These are phyloP conservation scores for Botrytis medusae DNA, from an alignment of 2,329 filamentous ascomycete species.

Conservation along the genomic window DNA sequence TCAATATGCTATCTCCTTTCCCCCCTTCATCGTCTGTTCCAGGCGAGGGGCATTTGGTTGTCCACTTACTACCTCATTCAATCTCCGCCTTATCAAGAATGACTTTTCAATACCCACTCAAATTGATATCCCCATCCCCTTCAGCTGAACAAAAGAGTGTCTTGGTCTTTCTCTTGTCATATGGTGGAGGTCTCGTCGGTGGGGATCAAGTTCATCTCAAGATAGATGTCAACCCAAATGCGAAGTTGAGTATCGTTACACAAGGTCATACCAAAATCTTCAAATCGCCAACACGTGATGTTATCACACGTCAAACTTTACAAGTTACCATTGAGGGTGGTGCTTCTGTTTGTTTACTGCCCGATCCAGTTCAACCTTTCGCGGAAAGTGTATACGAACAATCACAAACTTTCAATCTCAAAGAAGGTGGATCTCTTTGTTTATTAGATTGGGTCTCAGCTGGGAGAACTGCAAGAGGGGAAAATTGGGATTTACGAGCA, in stretches of 20 bases:
- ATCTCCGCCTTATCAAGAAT: conserved; percentile 71
- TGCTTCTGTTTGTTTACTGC: conserved; percentile 66
- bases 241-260: conserved; percentile 66
- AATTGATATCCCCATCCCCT: conserved; percentile 80
- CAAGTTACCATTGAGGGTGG: conserved; percentile 50
- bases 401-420: conserved; percentile 71
- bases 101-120: conserved; percentile 91
- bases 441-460: conserved; percentile 93
- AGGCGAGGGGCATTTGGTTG: conserved; percentile 76
- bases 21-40: conserved; percentile 69
- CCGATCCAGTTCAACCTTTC: conserved; percentile 93
- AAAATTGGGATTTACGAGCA: conserved; percentile 79
- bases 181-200: conserved; percentile 88
- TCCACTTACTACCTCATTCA: conserved; percentile 68
- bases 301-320: conserved; percentile 59
- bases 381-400: conserved; percentile 81
- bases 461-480: conserved; percentile 79
- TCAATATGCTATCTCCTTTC: conserved; percentile 39
- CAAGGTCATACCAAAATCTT: conserved; percentile 95
- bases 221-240: conserved; percentile 61
- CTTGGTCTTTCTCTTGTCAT: conserved; percentile 86
- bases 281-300: conserved; percentile 63
- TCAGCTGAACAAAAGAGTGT: conserved; percentile 64
- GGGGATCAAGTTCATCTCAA: conserved; percentile 77
- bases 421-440: conserved; percentile 63